These are phyloP conservation scores for Somion occarium DNA, from an alignment of 1,284 basidiomycete species.

Conservation along the genomic window DNA sequence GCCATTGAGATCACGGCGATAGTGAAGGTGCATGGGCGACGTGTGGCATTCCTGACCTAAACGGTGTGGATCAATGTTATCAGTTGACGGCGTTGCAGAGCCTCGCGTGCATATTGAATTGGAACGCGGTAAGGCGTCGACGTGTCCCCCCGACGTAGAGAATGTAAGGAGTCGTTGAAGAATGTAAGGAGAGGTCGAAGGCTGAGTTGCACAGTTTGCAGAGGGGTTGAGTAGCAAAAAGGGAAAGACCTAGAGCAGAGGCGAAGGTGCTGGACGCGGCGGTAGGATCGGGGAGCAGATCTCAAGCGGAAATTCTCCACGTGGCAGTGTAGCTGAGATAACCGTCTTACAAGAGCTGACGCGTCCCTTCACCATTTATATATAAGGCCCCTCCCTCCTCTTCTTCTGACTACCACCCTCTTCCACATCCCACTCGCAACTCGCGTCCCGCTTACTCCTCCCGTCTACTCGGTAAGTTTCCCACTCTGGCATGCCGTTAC, in stretches of 20 bases:
- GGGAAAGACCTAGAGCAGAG: not conserved
- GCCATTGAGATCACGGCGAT: too few relatives aligned
- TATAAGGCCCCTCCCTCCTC: conserved; percentile 25
- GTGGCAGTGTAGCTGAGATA: conserved; percentile 28
- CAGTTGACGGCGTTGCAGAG: not conserved
- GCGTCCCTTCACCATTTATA: conserved; percentile 27
- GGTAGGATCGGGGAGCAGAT: conserved; percentile 18
- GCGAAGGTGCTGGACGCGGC: conserved; percentile 10
- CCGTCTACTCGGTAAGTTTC: conserved; percentile 11
- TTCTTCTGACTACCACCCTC: conserved; percentile 13
- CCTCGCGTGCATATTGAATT: not conserved
- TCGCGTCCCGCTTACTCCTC: conserved; percentile 8
- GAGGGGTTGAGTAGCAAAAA: too few relatives aligned
- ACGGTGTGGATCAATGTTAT: not conserved
- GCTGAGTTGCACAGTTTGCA: too few relatives aligned
- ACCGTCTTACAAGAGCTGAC: conserved; percentile 29
- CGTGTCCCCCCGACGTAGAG: not conserved
- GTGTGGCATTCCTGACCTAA: not conserved
- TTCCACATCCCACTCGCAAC: conserved; percentile 8
- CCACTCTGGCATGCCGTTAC: not conserved
- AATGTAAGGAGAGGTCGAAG: not conserved
- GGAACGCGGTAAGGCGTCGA: not conserved
- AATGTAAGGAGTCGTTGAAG: not conserved
- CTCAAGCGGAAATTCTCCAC: conserved; percentile 23
- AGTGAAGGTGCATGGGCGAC: not conserved